Base-by-base conservation (phyloP, 2,329 filamentous ascomycete genomes). In the Acrodontium crateriforme region DNA sequence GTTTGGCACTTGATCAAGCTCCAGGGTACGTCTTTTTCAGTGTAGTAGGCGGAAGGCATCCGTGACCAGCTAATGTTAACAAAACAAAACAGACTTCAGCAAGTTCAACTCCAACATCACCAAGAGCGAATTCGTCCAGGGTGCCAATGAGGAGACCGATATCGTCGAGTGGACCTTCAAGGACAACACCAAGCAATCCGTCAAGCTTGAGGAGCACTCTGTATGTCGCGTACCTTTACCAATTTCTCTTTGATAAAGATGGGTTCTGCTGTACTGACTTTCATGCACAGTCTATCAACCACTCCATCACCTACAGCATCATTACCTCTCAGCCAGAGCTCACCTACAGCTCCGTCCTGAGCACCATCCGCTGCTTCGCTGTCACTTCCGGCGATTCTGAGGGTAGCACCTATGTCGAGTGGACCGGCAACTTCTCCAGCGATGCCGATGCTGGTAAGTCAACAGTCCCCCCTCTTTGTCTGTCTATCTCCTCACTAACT, bases 1-100 rank as follows among this genome's bases (percentile, higher is more conserved):
- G 74, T 79, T 51, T 81, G 76, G 75, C 75, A 80, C 60, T 62
- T 71, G 46, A 74, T 80, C 68, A 80, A 80, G 65, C 70, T 80
- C 20, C 67, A 71, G 53, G n/a, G n/a, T n/a, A n/a, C n/a, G n/a
- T n/a, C n/a, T n/a, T n/a, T n/a, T n/a, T n/a, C n/a, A n/a, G n/a
- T n/a, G n/a, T n/a, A n/a, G n/a, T n/a, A n/a, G n/a, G n/a, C n/a
- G n/a, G n/a, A n/a, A n/a, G n/a, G n/a, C n/a, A n/a, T n/a, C n/a
- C n/a, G n/a, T n/a, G n/a, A n/a, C n/a, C n/a, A n/a, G n/a, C n/a
- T n/a, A n/a, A n/a, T n/a, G n/a, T n/a, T n/a, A n/a, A n/a, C n/a
- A n/a, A n/a, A n/a, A n/a, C n/a, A n/a, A n/a, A n/a, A n/a, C n/a
- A n/a, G 64, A 74, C 52, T 79, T 81, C 55, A 53, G 57, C 59